These are phyloP conservation scores for Taphrina pruni DNA, from an alignment of 1,139 yeast species.

Conservation along the genomic window DNA sequence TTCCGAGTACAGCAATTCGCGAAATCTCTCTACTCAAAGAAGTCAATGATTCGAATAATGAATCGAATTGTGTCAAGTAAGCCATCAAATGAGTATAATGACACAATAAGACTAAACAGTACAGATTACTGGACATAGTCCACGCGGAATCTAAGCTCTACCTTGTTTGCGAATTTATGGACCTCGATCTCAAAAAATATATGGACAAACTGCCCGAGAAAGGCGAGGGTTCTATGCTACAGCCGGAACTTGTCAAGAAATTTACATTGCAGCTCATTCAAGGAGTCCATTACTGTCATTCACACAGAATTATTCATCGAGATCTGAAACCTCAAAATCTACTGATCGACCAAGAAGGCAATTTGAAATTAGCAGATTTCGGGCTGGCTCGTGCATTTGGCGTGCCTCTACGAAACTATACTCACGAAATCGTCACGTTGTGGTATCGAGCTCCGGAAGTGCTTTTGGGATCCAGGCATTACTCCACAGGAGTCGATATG, in stretches of 20 bases:
- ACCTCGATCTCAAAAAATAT: constrained; percentile 90
- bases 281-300: constrained; percentile 94
- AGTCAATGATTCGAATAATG: constrained; percentile 89
- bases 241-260: constrained; percentile 76
- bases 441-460: constrained; percentile 99
- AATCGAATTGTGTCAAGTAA: constrained; percentile 54
- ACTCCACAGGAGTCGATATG: constrained; percentile 97
- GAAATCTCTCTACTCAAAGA: constrained; percentile 94
- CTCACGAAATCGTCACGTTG: constrained; percentile 87
- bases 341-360: constrained; percentile 92
- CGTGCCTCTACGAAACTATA: constrained; percentile 94
- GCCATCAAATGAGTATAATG: neutral
- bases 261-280: constrained; percentile 91
- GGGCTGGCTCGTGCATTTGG: constrained; percentile 96
- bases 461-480: constrained; percentile 92
- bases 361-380: constrained; percentile 92
- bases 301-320: constrained; percentile 92
- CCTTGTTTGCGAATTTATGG: constrained; percentile 90
- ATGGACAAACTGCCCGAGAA: constrained; percentile 95
- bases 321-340: constrained; percentile 96
- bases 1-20: constrained; percentile 96
- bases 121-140: constrained; percentile 77
- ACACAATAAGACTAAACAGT: neutral
- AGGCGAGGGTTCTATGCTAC: constrained; percentile 69
- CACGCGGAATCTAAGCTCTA: constrained; percentile 95